These are phyloP conservation scores for Alternaria novae-zelandiae DNA, from an alignment of 2,329 filamentous ascomycete species.

Conservation along the genomic window DNA sequence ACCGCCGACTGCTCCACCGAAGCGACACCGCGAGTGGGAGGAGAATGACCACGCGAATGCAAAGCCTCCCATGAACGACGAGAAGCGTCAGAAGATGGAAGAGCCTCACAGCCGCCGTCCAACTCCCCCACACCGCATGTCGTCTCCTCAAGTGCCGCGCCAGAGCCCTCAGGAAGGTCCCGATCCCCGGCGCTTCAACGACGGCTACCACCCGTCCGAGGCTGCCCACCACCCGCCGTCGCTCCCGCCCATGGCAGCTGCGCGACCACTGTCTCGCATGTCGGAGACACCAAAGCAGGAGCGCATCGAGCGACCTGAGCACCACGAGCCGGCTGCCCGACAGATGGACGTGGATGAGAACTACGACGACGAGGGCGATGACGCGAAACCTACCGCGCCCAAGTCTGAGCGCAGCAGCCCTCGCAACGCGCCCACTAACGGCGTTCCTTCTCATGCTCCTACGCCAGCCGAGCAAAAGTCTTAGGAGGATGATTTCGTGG, in stretches of 20 bases:
- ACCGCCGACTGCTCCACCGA: constrained; percentile 75
- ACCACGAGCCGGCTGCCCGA: constrained; percentile 82
- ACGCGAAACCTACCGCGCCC: constrained; percentile 65
- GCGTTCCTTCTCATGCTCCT: constrained; percentile 39
- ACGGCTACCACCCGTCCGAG: constrained; percentile 89
- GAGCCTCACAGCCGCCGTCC: constrained; percentile 78
- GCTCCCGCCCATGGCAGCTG: constrained; percentile 57
- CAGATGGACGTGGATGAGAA: constrained; percentile 98
- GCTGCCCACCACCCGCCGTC: constrained; percentile 83
- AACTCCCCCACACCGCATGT: constrained; percentile 55
- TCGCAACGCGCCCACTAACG: constrained; percentile 43
- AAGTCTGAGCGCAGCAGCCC: constrained; percentile 57
- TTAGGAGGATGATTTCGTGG: constrained; percentile 18
- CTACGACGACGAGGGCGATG: constrained; percentile 93
- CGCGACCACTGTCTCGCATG: constrained; percentile 61
- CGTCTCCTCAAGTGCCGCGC: constrained; percentile 68
- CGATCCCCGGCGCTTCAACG: constrained; percentile 68
- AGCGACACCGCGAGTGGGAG: constrained; percentile 92
- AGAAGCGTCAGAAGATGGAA: constrained; percentile 83
- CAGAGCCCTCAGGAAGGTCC: constrained; percentile 74
- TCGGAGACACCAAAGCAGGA: constrained; percentile 50
- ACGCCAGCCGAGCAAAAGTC: constrained; percentile 47
- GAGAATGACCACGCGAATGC: constrained; percentile 74
- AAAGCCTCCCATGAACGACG: constrained; percentile 82
- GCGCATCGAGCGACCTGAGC: constrained; percentile 50